Conservation (phyloP, 164 flowering plant genomes). For the Magnolia kwangsiensis region DNA sequence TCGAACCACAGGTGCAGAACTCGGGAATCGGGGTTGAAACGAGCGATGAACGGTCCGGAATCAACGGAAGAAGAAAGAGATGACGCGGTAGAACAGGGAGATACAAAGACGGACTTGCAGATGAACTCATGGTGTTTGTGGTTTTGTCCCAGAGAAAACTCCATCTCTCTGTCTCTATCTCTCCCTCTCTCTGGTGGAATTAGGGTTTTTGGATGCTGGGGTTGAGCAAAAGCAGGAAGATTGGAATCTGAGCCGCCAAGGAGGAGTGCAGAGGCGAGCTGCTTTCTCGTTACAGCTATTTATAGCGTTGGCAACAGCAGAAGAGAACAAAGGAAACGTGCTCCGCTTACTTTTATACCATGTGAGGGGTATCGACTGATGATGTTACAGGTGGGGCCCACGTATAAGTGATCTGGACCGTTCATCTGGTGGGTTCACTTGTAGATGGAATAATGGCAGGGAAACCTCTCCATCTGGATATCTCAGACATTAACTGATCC, state of each 20-base stretch:
- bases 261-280: not conserved
- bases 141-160: conserved; percentile 34
- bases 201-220: conserved; percentile 10
- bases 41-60: conserved; percentile 37
- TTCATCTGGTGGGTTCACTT: not conserved
- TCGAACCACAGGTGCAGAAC: conserved; percentile 44
- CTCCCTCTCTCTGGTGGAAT: not conserved
- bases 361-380: not conserved
- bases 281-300: not conserved
- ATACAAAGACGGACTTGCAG: conserved; percentile 33
- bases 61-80: conserved; percentile 17
- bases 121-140: conserved; percentile 38
- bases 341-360: not conserved
- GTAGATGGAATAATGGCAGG: too few relatives aligned
- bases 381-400: not conserved
- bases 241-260: conserved; percentile 3
- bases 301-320: not conserved
- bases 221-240: conserved; percentile 3
- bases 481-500: too few relatives aligned
- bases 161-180: conserved; percentile 27
- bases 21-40: conserved; percentile 40
- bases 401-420: not conserved
- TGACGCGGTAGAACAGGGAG: conserved; percentile 39
- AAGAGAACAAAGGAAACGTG: not conserved
- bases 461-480: too few relatives aligned